Evolutionary conservation across 2,329 filamentous ascomycete species (phyloP), one percentile per base, ranked within the genome.

Genomic region (Ophiocordyceps australis): DNA sequence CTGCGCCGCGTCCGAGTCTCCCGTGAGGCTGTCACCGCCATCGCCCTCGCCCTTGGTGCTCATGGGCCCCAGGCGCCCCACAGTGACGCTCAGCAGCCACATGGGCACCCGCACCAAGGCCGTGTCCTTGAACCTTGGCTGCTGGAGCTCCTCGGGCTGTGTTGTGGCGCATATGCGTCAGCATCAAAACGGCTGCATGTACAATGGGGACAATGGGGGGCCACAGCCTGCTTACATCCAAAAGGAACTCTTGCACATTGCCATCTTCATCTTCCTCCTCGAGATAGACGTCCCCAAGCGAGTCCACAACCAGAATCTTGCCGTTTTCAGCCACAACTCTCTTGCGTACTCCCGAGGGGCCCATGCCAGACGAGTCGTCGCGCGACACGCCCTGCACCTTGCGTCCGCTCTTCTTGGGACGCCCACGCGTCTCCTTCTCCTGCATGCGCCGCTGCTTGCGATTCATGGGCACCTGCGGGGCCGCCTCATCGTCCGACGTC

Each of bases 311-410:
- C 20, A 98, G 59, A 1, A 92, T 64, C 59, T 95, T 98, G 37
- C 89, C 89, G 41, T 98, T 98, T 59, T 93, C 78, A 3, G 85
- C 86, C 15, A 85, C 70, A 11, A 95, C 81, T 19, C 81, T 67
- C 62, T 86, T 92, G 54, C 81, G 81, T 18, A 76, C 63, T 13
- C 85, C 83, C 20, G 73, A 66, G 2, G 80, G 70, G 27, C 30
- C 31, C 15, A 40, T 29, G 9, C 71, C 69, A 28, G 61, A 50
- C 34, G 65, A 59, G 0, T 66, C 65, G 38, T 70, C 41, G 24
- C 38, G 39, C 9, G 49, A 44, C 9, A 33, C 30, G 20, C 30
- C 31, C 30, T 40, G 38, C 24, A 49, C 46, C 54, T 49, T 49
- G 38, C 47, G 47, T 7, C 14, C 19, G 9, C 30, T 30, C 47